Conservation (phyloP, 73 alveolate species). For the Symbiodinium pilosum region DNA sequence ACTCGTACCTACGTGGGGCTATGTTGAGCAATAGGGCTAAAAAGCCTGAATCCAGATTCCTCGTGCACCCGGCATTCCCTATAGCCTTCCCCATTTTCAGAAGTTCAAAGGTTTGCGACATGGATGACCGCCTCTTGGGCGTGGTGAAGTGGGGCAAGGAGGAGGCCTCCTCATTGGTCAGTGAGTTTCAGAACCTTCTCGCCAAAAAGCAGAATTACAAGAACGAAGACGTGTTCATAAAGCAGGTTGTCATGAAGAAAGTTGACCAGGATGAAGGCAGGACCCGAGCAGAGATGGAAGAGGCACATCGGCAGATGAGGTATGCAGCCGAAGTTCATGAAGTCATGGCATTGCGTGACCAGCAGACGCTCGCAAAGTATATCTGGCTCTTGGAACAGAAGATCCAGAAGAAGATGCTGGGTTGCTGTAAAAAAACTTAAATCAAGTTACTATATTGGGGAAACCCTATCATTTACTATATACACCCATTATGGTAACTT, state of each 20-base stretch:
- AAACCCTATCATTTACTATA: no score
- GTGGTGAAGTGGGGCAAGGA: constrained; percentile 81
- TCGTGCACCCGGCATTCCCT: no score
- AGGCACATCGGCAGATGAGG: constrained; percentile 87
- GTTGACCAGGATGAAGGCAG: constrained; percentile 63
- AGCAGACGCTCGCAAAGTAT: constrained; percentile 75
- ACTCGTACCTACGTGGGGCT: no score
- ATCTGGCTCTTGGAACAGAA: constrained; percentile 69
- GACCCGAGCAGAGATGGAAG: constrained; percentile 69
- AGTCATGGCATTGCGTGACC: constrained; percentile 71
- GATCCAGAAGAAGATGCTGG: constrained; percentile 89
- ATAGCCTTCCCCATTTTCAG: no score
- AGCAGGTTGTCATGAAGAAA: constrained; percentile 77
- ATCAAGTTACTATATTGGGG: no score
- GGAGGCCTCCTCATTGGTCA: constrained; percentile 60
- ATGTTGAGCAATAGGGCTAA: no score
- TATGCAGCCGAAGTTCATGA: constrained; percentile 94
- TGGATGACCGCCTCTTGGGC: constrained; percentile 53
- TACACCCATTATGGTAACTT: no score
- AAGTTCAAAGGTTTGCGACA: no score
- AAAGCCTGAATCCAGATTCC: no score
- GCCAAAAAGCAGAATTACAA: constrained; percentile 81
- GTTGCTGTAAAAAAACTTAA: no score
- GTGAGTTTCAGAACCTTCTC: constrained; percentile 39
- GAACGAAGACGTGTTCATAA: constrained; percentile 66